Evolutionary conservation across 2,329 filamentous ascomycete species (phyloP).

Genomic region (Cordyceps pruinosa): DNA sequence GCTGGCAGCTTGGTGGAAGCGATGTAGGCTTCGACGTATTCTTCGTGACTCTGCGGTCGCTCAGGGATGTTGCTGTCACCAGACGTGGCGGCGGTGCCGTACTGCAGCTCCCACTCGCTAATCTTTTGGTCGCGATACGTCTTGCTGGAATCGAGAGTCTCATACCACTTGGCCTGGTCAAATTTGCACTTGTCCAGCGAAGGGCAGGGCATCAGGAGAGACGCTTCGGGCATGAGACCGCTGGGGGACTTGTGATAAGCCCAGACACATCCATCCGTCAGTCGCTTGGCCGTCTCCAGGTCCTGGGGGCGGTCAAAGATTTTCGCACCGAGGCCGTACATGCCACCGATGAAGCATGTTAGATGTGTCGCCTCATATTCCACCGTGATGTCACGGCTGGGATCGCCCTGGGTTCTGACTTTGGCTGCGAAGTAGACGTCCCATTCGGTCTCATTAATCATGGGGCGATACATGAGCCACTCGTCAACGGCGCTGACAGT

Average conservation of each 20-base stretch:
- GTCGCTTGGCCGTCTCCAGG: constrained; percentile 54
- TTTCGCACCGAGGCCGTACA: constrained; percentile 60
- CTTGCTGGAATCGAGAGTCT: constrained; percentile 40
- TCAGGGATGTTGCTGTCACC: constrained; percentile 5
- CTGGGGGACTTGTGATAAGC: constrained; percentile 54
- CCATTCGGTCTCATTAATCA: constrained; percentile 56
- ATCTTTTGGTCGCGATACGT: constrained; percentile 37
- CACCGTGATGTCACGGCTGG: constrained; percentile 31
- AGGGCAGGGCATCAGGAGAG: constrained; percentile 39
- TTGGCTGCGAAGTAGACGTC: constrained; percentile 71
- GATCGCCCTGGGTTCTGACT: constrained; percentile 40
- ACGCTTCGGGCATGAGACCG: constrained; percentile 60
- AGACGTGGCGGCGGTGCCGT: constrained; percentile 20
- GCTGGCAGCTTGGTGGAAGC: constrained; percentile 37
- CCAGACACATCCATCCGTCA: constrained; percentile 66
- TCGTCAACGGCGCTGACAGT: constrained; percentile 62
- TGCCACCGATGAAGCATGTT: constrained; percentile 63
- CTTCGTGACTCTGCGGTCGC: constrained; percentile 44
- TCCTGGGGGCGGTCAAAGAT: constrained; percentile 53
- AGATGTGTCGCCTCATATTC: constrained; percentile 58
- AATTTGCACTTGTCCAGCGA: constrained; percentile 42
- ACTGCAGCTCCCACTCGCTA: constrained; percentile 37
- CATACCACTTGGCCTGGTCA: constrained; percentile 42
- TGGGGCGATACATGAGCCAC: constrained; percentile 70
- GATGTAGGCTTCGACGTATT: constrained; percentile 44